Evolutionary conservation across 306 rosid species (phyloP).

Genomic region (Lathyrus aphaca): DNA sequence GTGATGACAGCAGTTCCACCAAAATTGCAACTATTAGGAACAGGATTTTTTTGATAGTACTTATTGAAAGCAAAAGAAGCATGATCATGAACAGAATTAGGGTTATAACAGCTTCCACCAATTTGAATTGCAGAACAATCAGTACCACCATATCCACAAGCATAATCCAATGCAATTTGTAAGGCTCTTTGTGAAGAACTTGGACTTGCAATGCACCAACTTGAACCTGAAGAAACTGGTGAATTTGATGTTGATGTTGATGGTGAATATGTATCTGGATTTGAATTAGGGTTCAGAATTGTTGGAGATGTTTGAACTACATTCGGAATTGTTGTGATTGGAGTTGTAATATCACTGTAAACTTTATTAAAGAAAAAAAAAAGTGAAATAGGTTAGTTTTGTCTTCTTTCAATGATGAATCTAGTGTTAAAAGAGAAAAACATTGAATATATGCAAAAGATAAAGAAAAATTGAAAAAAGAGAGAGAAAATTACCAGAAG

Average conservation of each 20-base stretch:
- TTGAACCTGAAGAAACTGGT: constrained; percentile 49
- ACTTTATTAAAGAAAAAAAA: constrained; percentile 49
- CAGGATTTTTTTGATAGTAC: constrained; percentile 69
- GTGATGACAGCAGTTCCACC: constrained; percentile 73
- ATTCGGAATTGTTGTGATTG: constrained; percentile 75
- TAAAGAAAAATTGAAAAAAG: constrained; percentile 27
- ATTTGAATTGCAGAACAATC: constrained; percentile 72
- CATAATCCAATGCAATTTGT: constrained; percentile 82
- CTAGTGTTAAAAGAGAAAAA: constrained; percentile 36
- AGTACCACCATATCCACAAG: constrained; percentile 71
- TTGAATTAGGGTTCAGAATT: constrained; percentile 58
- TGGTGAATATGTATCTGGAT: constrained; percentile 63
- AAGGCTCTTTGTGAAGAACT: constrained; percentile 55
- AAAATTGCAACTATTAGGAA: constrained; percentile 83
- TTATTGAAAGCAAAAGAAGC: constrained; percentile 78
- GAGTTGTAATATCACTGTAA: constrained; percentile 65
- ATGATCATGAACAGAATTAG: constrained; percentile 55
- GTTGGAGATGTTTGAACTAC: constrained; percentile 52
- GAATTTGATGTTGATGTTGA: constrained; percentile 44
- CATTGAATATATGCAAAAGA: constrained; percentile 31
- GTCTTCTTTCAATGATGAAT: constrained; percentile 36
- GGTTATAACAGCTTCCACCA: constrained; percentile 69
- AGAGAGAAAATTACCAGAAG: constrained; percentile 63
- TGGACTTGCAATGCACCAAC: constrained; percentile 82
- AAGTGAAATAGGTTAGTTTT: constrained; percentile 17